Percentiles rank a stretch among this genome's conserved stretches.
Conservation (phyloP, 371 early-diverging fungal species). For the Conidiobolus incongruus region DNA sequence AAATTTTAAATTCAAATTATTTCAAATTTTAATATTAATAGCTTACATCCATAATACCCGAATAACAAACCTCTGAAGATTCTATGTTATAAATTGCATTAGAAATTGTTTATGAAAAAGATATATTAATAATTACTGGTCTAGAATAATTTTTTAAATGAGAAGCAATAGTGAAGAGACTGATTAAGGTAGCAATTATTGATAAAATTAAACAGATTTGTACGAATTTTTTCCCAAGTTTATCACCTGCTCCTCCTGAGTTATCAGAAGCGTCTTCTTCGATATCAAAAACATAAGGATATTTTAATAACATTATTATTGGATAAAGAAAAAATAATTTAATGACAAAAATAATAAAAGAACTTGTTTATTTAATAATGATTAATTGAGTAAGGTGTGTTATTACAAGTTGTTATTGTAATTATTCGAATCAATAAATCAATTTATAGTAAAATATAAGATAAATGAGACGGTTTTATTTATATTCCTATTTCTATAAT, state of each 20-base stretch:
- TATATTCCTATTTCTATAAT: no score
- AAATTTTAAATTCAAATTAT: not conserved
- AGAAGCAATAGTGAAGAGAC: slow-evolving; percentile 45
- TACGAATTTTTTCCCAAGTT: slow-evolving; percentile 21
- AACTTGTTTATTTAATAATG: no score
- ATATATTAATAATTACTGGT: slow-evolving; percentile 28
- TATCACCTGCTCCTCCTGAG: slow-evolving; percentile 33
- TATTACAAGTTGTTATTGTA: no score
- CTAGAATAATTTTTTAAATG: slow-evolving; percentile 81
- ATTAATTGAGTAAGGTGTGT: no score
- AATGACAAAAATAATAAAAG: no score
- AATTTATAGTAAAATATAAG: no score
- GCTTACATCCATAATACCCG: slow-evolving; percentile 73
- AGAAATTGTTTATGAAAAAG: not conserved
- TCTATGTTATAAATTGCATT: slow-evolving; percentile 11
- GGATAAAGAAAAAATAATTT: no score
- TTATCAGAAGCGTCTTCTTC: no score
- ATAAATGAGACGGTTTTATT: no score
- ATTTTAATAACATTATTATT: no score
- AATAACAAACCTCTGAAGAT: slow-evolving; percentile 65
- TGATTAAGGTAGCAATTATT: slow-evolving; percentile 34
- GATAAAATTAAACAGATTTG: slow-evolving; percentile 28
- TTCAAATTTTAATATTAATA: not conserved
- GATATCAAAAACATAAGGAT: no score
- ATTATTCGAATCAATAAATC: no score